Evolutionary conservation across 2,329 filamentous ascomycete species (phyloP).

Genomic region (Pyrenophora teres): DNA sequence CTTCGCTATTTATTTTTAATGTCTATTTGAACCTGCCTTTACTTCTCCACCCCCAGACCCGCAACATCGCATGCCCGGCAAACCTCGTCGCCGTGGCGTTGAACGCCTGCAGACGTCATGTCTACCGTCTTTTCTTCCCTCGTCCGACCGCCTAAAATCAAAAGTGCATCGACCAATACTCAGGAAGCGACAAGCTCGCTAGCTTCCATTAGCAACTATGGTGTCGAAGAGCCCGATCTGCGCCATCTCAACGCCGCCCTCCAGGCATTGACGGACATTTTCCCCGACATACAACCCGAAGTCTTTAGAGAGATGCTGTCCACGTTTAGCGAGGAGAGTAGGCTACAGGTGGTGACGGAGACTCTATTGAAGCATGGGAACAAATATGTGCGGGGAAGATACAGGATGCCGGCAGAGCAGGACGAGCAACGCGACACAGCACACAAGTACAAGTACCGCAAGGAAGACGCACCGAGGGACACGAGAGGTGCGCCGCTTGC

Average conservation of each 20-base stretch:
- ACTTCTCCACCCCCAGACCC: background rate
- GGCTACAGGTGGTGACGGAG: constrained; percentile 77
- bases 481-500: constrained; percentile 53
- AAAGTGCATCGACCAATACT: constrained; percentile 18
- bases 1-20: constrained; percentile 15
- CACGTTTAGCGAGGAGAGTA: constrained; percentile 75
- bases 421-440: constrained; percentile 42
- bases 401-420: constrained; percentile 44
- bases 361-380: constrained; percentile 73
- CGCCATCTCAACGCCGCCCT: constrained; percentile 72
- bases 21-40: constrained; percentile 14
- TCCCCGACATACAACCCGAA: constrained; percentile 80
- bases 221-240: constrained; percentile 63
- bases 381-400: constrained; percentile 72
- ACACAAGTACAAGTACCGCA: constrained; percentile 43
- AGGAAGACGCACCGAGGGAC: constrained; percentile 36
- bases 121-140: constrained; percentile 45
- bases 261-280: constrained; percentile 70
- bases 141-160: constrained; percentile 33
- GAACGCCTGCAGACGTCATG: constrained; percentile 27
- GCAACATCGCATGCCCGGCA: constrained; percentile 11
- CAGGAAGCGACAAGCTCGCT: constrained; percentile 11
- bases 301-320: constrained; percentile 82
- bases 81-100: constrained; percentile 6
- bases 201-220: constrained; percentile 13